Percentiles rank a stretch among this genome's conserved stretches.
Evolutionary conservation across 306 rosid species (phyloP).

Genomic region (Cucurbita maxima): DNA sequence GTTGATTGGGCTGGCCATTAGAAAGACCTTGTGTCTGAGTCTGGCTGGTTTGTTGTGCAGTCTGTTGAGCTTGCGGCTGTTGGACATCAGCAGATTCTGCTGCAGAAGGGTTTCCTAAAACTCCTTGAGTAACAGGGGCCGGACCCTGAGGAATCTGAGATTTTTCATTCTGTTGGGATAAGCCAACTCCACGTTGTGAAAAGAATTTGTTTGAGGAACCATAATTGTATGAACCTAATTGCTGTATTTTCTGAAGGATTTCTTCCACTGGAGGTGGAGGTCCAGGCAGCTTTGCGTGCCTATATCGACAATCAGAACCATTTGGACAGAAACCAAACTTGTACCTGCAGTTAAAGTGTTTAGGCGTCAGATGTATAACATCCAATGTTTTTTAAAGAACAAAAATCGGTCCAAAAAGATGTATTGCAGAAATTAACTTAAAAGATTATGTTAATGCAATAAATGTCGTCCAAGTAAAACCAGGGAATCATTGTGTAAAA

Average conservation of each 20-base stretch:
- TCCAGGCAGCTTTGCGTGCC: slow-evolving; percentile 85
- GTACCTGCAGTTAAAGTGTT: slow-evolving; percentile 53
- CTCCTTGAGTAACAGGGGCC: slow-evolving; percentile 39
- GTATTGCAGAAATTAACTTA: not conserved
- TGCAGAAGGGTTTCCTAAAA: slow-evolving; percentile 44
- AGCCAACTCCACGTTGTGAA: slow-evolving; percentile 54
- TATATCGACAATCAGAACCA: slow-evolving; percentile 95
- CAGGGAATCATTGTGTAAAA: not conserved
- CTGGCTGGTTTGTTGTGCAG: slow-evolving; percentile 58
- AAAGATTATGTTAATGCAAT: not conserved
- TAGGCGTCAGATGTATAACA: not conserved
- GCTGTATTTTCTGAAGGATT: slow-evolving; percentile 95
- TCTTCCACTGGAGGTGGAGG: slow-evolving; percentile 98
- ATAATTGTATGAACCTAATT: slow-evolving; percentile 65
- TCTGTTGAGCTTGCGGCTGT: slow-evolving; percentile 63
- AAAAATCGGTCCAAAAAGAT: not conserved
- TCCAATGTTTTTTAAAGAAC: not conserved
- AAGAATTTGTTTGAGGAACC: slow-evolving; percentile 46
- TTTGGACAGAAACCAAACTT: slow-evolving; percentile 97
- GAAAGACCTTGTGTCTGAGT: slow-evolving; percentile 40
- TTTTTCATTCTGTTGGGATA: slow-evolving; percentile 60
- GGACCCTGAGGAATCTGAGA: slow-evolving; percentile 55
- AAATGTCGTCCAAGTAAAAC: not conserved
- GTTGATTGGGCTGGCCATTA: slow-evolving; percentile 66
- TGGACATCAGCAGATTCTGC: slow-evolving; percentile 70